Conservation (phyloP, 2,329 filamentous ascomycete genomes). For the Stagonosporopsis tanaceti region DNA sequence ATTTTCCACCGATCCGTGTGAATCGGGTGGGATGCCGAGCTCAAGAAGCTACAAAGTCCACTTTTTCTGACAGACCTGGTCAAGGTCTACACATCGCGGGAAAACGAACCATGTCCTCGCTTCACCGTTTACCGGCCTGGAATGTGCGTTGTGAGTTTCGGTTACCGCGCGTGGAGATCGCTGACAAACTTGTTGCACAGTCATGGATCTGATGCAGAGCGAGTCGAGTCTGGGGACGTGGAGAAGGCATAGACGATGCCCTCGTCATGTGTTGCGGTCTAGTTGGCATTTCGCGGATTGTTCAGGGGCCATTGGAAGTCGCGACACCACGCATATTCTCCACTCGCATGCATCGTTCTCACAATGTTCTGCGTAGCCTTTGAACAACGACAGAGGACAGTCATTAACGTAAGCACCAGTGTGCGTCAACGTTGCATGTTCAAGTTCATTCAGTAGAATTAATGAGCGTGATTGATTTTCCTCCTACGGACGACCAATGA, state of each 20-base stretch:
- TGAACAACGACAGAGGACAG: too few relatives aligned
- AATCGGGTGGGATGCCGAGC: not conserved
- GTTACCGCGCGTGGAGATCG: too few relatives aligned
- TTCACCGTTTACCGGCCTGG: not conserved
- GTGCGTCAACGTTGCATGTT: too few relatives aligned
- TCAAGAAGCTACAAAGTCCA: not conserved
- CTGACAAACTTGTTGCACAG: not conserved
- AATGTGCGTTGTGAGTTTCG: not conserved
- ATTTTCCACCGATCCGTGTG: slow-evolving; percentile 21
- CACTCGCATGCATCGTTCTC: too few relatives aligned
- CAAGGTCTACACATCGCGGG: slow-evolving; percentile 31
- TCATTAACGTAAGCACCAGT: too few relatives aligned
- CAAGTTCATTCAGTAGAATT: not conserved
- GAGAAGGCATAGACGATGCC: too few relatives aligned
- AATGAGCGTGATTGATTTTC: not conserved
- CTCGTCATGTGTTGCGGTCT: too few relatives aligned
- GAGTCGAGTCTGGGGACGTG: too few relatives aligned
- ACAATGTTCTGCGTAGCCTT: too few relatives aligned
- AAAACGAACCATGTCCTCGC: not conserved
- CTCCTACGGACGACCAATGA: not conserved
- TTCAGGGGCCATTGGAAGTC: too few relatives aligned
- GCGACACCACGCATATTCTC: too few relatives aligned
- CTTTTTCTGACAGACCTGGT: slow-evolving; percentile 14
- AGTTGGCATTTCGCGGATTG: too few relatives aligned
- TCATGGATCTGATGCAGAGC: not conserved